Evolutionary conservation across 768 basidiomycete genomes (phyloP).

Genomic region (button mushroom (Agaricus bisporus)): DNA sequence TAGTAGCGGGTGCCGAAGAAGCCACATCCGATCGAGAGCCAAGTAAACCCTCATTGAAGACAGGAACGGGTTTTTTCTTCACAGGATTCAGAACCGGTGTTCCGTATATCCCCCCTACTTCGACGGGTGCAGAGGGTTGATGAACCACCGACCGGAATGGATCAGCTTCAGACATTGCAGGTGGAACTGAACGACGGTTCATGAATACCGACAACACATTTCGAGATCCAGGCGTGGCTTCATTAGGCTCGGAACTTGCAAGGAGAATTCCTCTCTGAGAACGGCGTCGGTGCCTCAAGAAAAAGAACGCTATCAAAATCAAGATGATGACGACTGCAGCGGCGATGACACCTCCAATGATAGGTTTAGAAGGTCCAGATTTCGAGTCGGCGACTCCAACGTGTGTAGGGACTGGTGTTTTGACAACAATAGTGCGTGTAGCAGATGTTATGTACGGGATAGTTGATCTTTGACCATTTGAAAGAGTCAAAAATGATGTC

Average conservation of each 20-base stretch:
- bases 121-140: neutral
- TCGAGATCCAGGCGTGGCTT: neutral
- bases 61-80: conserved; percentile 6
- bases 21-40: neutral
- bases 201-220: neutral
- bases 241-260: neutral
- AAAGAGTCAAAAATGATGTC: neutral
- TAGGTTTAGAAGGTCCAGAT: neutral
- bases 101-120: too few relatives aligned
- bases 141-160: neutral
- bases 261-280: conserved; percentile 1
- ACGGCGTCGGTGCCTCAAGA: conserved; percentile 6
- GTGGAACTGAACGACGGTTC: neutral
- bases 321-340: conserved; percentile 3
- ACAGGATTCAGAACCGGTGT: neutral
- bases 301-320: conserved; percentile 3
- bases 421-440: neutral
- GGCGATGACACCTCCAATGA: conserved; percentile 7
- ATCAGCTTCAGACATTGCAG: neutral
- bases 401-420: neutral
- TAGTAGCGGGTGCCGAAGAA: neutral
- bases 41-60: neutral
- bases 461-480: neutral
- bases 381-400: neutral
- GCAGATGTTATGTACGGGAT: neutral